Conservation (phyloP, 2,329 filamentous ascomycete species). For the Scortechinia acanthostroma region DNA sequence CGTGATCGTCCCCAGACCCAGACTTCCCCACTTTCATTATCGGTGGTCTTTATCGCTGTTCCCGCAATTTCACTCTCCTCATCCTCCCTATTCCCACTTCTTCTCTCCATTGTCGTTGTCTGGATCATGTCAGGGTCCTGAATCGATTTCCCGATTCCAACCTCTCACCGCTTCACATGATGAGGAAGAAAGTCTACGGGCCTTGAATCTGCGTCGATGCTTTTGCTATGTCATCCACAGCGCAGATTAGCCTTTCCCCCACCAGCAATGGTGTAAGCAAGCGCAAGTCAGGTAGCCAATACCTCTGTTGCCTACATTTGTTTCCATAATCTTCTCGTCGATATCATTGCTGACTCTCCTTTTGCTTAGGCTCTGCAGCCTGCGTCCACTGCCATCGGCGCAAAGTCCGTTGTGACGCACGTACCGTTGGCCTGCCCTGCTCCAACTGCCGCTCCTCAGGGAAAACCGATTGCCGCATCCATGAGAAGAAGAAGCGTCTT, state of each 20-base stretch:
- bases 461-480: constrained; percentile 31
- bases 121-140: too few relatives aligned
- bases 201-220: background rate
- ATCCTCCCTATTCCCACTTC: too few relatives aligned
- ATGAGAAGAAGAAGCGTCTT: constrained; percentile 39
- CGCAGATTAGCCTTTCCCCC: background rate
- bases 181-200: background rate
- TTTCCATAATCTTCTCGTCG: background rate
- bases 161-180: background rate
- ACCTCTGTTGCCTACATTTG: background rate
- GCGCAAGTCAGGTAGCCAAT: background rate
- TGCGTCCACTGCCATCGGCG: constrained; percentile 38
- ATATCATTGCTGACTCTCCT: too few relatives aligned
- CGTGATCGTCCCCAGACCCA: too few relatives aligned
- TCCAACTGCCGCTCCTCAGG: constrained; percentile 34
- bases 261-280: background rate
- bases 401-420: constrained; percentile 41
- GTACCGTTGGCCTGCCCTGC: constrained; percentile 34
- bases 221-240: background rate
- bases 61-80: too few relatives aligned
- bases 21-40: too few relatives aligned
- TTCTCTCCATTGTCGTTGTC: too few relatives aligned
- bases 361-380: constrained; percentile 14
- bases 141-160: too few relatives aligned
- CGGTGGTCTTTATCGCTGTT: too few relatives aligned